Evolutionary conservation across 176 grass and related monocot species (phyloP).

Genomic region (Paspalum vaginatum): DNA sequence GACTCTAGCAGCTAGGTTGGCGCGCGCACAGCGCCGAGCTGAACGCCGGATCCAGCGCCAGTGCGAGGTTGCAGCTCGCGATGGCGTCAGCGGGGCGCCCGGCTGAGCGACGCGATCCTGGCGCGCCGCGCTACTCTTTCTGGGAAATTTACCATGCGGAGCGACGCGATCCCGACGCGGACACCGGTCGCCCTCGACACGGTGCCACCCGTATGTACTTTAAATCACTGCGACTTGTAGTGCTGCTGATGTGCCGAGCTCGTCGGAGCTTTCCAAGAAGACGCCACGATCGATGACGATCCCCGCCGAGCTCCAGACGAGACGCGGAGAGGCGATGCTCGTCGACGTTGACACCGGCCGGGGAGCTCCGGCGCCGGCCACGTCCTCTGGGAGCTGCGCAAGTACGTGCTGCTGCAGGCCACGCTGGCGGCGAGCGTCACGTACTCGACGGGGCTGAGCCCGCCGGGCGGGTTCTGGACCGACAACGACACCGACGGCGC

Average conservation of each 20-base stretch:
- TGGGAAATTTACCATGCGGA: too few relatives aligned
- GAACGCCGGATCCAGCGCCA: constrained; percentile 78
- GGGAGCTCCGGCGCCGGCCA: not conserved
- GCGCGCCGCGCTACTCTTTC: too few relatives aligned
- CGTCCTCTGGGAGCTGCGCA: constrained; percentile 52
- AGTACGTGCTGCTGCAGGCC: constrained; percentile 52
- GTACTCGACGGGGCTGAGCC: constrained; percentile 51
- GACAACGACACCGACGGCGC: constrained; percentile 8
- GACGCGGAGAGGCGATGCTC: not conserved
- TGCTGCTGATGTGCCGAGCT: too few relatives aligned
- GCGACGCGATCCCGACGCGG: too few relatives aligned
- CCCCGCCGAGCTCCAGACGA: not conserved
- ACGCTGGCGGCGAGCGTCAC: constrained; percentile 45
- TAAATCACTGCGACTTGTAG: too few relatives aligned
- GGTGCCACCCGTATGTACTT: too few relatives aligned
- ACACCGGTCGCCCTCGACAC: too few relatives aligned
- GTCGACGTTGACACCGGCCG: not conserved
- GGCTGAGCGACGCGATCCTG: constrained; percentile 53
- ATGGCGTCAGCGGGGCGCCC: constrained; percentile 69
- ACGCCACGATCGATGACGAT: too few relatives aligned
- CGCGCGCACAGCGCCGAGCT: constrained; percentile 88
- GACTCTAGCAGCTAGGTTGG: constrained; percentile 69
- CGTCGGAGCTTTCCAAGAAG: too few relatives aligned
- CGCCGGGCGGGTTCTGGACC: constrained; percentile 54
- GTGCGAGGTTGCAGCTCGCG: constrained; percentile 85